Base-by-base conservation (phyloP, 2,329 filamentous ascomycete genomes). In the Drechslerella dactyloides region DNA sequence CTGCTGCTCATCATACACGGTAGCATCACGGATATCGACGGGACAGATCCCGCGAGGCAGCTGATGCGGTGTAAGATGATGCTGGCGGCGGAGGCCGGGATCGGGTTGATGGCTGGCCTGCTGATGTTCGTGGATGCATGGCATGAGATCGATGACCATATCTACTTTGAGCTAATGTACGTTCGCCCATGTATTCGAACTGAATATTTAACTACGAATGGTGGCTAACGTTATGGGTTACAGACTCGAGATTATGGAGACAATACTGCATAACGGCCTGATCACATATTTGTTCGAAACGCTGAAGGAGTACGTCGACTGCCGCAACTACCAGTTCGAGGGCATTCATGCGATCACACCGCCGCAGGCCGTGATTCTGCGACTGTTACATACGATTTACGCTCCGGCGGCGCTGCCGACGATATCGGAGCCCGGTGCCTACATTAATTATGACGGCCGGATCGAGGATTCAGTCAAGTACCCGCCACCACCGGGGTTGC, bases 71-170 rank as follows among this genome's bases (percentile, higher is more conserved):
- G 76, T 58, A 77, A 77, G 46, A 74, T 77, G 58, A 75, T 77
- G 75, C 53, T 77, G 53, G 75, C 75, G 10, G 74, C 76, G 30
- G 75, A 75, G 27, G 75, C 73, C 52, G 76, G 76, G 24, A 73
- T 75, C 15, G 74, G 70, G 5, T 46, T 77, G 23, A 56, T 77
- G 40, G 65, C 74, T 13, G 76, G 76, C 13, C 23, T 76, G 33
- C 23, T 77, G 10, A 74, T 77, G 53, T 77, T 76, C 61, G 62
- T 77, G 33, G 76, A 75, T 40, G 75, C 75, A 23, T 77, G 76
- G 76, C 75, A 77, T 44, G 75, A 76, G 33, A 76, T 76, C 48
- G 76, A 77, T 40, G 75, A 75, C n/a, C 75, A 76, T 56, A 76
- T 77, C 24, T 77, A 75, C 33, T 76, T 75, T 27, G 75, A 73